Percentiles rank a stretch among this genome's conserved stretches.
Conservation (phyloP, 495 filamentous ascomycete species). For the Talaromyces ruber region DNA sequence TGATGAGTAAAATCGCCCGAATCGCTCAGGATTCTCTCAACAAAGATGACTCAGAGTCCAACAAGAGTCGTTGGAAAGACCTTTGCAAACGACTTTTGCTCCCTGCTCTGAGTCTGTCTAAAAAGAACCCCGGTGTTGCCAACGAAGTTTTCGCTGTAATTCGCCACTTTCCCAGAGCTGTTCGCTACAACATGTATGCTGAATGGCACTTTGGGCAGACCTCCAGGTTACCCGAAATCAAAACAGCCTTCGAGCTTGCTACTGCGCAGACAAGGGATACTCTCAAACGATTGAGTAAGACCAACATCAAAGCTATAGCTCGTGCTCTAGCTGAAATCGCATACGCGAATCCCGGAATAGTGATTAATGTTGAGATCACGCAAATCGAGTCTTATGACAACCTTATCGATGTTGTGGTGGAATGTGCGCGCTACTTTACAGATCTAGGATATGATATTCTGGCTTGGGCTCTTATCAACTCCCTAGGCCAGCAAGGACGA, state of each 20-base stretch:
- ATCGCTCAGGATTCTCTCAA: constrained; percentile 71
- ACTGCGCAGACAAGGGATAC: constrained; percentile 69
- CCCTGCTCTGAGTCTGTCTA: constrained; percentile 75
- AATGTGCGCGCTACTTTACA: constrained; percentile 89
- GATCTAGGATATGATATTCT: constrained; percentile 87
- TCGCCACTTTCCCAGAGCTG: constrained; percentile 62
- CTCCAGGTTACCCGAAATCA: constrained; percentile 69
- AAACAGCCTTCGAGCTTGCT: constrained; percentile 66
- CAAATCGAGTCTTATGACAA: constrained; percentile 92
- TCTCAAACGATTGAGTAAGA: constrained; percentile 76
- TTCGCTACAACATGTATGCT: constrained; percentile 82
- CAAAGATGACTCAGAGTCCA: constrained; percentile 59
- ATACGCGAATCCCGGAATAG: constrained; percentile 77
- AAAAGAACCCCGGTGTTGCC: constrained; percentile 71
- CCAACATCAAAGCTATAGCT: constrained; percentile 78
- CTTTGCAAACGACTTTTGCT: constrained; percentile 75
- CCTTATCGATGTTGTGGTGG: constrained; percentile 83
- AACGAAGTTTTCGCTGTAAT: constrained; percentile 79
- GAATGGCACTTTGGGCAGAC: constrained; percentile 80
- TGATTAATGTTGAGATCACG: constrained; percentile 75
- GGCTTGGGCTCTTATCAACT: constrained; percentile 77
- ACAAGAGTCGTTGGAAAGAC: constrained; percentile 65
- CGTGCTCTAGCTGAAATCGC: constrained; percentile 80
- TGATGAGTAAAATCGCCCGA: constrained; percentile 71
- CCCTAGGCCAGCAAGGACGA: constrained; percentile 63